Evolutionary conservation across 345 rosid genomes (phyloP).

Genomic region (Conringia planisiliqua): DNA sequence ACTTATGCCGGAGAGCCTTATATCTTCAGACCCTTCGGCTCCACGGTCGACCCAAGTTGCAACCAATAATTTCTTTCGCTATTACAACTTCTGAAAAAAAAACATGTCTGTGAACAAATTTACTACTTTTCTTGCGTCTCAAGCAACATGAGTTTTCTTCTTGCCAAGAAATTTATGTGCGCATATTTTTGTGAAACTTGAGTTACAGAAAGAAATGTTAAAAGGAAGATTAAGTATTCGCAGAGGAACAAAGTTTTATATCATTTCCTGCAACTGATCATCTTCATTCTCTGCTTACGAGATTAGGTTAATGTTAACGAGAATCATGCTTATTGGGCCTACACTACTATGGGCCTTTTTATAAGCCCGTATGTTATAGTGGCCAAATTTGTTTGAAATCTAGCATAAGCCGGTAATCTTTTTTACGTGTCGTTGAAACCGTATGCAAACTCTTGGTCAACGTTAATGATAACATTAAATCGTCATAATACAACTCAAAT

Average conservation of each 20-base stretch:
- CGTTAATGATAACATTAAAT: neutral
- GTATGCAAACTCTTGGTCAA: neutral
- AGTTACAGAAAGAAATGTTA: neutral
- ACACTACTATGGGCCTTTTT: neutral
- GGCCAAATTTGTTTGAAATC: neutral
- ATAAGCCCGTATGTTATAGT: neutral
- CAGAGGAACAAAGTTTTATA: neutral
- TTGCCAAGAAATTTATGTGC: neutral
- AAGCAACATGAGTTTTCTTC: neutral
- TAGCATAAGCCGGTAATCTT: neutral
- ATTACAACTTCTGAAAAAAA: neutral
- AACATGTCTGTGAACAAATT: neutral
- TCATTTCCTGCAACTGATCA: neutral
- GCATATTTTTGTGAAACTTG: neutral
- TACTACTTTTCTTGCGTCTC: neutral
- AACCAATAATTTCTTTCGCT: neutral
- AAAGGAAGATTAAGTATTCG: neutral
- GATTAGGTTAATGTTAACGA: too few relatives aligned
- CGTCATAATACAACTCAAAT: neutral
- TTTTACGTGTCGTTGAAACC: neutral
- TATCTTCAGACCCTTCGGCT: constrained; percentile 11
- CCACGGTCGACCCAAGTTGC: neutral
- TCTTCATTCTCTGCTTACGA: neutral
- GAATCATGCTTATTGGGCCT: neutral
- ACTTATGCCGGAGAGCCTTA: constrained; percentile 22